Evolutionary conservation across 2,329 filamentous ascomycete species (phyloP), one percentile per base, ranked within the genome.

Genomic region (Zasmidium citrigriseum): DNA sequence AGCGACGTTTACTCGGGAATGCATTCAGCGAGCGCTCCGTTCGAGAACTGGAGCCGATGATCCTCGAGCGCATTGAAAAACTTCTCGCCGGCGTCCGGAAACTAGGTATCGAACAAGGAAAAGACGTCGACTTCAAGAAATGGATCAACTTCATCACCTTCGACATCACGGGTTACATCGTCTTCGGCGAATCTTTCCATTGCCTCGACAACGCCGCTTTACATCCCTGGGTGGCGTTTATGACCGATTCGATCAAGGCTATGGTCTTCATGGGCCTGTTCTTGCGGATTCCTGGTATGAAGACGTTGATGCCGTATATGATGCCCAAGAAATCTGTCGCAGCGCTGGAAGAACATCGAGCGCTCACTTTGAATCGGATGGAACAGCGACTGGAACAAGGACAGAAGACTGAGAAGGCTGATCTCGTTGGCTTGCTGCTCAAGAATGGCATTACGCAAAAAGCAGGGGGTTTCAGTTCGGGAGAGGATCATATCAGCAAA

Each of bases 41-140:
- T 4, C 34, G 34, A 41, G 66, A 70, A 16, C 76, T 77, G 55
- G 74, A 76, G 57, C 54, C 64, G 2, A 57, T 76, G 0, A 64
- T 77, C 14, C 68, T 69, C 25, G 57, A 58, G 16, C 73, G 75
- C 50, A 71, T 74, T n/a, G 68, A 75, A 51, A 60, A 75, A 9
- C 64, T 76, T 3, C 56, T 75, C 12, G 52, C 66, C n/a, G 65
- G 68, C 0, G 59, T 77, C 21, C 54, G 55, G n/a, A 58, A 64
- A 38, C 25, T 18, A n/a, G 34, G 24, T 22, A 20, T 34, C 29
- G 49, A 18, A 27, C 25, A 21, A 12, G 34, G 34, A 9, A 52
- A 52, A 18, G 24, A 27, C 25, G 24, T 44, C 25, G 34, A 75
- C 16, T 12, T 52, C 24, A 41, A 41, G 18, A 11, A 41, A n/a